Evolutionary conservation across 441 rosid species (phyloP).

Genomic region (Pelargonium citronellum): DNA sequence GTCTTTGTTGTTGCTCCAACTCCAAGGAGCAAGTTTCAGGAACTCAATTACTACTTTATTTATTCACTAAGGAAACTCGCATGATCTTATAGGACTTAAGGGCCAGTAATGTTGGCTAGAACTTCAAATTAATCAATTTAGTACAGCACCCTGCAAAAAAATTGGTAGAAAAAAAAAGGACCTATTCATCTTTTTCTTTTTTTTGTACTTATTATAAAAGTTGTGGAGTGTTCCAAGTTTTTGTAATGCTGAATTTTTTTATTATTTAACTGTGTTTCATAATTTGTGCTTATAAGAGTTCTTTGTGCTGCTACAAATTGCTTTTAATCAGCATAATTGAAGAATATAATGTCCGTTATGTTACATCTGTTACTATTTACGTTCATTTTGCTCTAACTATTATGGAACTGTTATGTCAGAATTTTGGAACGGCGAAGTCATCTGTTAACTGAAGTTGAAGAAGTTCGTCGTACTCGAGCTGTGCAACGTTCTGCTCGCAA

Average conservation of each 20-base stretch:
- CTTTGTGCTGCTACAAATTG: background rate
- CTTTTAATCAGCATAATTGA: background rate
- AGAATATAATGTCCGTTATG: background rate
- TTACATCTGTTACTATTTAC: slow-evolving; percentile 3
- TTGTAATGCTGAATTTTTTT: background rate
- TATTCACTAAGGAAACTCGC: no score
- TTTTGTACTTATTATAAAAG: no score
- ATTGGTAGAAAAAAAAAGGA: no score
- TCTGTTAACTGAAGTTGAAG: slow-evolving; percentile 67
- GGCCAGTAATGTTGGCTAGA: no score
- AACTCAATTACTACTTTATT: slow-evolving; percentile 1
- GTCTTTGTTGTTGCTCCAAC: background rate
- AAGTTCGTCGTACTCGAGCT: slow-evolving; percentile 74
- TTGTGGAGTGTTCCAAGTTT: background rate
- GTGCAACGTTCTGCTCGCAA: slow-evolving; percentile 77
- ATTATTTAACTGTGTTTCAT: background rate
- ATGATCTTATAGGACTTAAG: no score
- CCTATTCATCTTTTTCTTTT: no score
- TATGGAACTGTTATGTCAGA: slow-evolving; percentile 35
- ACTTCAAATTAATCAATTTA: no score
- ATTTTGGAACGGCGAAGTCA: slow-evolving; percentile 58
- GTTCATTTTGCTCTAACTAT: background rate
- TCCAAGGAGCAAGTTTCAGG: background rate
- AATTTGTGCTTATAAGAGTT: background rate
- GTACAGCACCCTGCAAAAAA: no score